Base-by-base conservation (phyloP, 2,329 filamentous ascomycete species). In the Colletotrichum acutatum region DNA sequence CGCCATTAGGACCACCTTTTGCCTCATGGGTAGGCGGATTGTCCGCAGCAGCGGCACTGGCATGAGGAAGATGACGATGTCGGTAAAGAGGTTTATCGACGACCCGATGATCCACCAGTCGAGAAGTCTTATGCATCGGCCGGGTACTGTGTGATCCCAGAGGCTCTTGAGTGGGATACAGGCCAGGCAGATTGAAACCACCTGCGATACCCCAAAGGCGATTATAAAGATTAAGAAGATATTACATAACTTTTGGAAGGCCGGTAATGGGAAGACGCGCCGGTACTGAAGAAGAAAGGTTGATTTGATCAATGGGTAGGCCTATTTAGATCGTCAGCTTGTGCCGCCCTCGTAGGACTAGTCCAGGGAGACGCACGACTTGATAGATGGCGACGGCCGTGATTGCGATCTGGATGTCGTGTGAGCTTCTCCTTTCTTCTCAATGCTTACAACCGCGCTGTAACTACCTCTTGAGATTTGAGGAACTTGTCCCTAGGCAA, bases 271-370 rank as follows among this genome's bases (percentile, higher is more conserved):
- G 66, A 84, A 84, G 22, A 83, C 81, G 24, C 82, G 81, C 2
- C 81, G 79, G 76, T 84, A 83, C 57, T 83, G 82, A 12, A 83
- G 75, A 6, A 83, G 72, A 54, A 84, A 82, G 1, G 82, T 81
- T 6, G 80, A 76, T 75, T 84, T 84, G 69, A 79, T 61, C 5
- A 56, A 8, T 4, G 66, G 60, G 5, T 46, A 56, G n/a, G 70
- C 70, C 69, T 72, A 12, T 28, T 37, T 1, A 5, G 11, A 24
- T 12, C 14, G 22, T 72, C 22, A 72, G 59, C 11, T 49, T 5
- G 16, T n/a, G 16, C 14, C n/a, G 16, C 14, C n/a, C 3, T 37
- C 22, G 5, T 22, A 28, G 6, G 11, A 22, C 0, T 11, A 9
- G 3, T n/a, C 22, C 2, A 1, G 19, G 16, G 26, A 24, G 7